Conservation (phyloP, 2,329 filamentous ascomycete species). For the Emergomyces africanus region DNA sequence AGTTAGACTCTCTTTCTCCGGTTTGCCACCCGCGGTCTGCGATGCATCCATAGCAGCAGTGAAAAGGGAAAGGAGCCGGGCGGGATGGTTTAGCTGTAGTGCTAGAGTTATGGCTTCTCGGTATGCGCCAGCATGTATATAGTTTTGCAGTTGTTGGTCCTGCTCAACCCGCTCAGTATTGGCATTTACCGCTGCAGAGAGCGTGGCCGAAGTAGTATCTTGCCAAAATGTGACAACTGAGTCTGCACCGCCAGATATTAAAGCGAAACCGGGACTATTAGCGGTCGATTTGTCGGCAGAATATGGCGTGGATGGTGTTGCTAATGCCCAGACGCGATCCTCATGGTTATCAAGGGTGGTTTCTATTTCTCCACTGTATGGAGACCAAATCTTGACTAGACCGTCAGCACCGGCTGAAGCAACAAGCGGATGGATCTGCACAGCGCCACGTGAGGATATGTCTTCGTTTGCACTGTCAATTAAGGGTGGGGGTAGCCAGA, state of each 20-base stretch:
- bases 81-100: constrained; percentile 87
- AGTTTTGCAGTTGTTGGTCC: constrained; percentile 87
- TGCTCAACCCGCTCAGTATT: constrained; percentile 76
- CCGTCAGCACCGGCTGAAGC: constrained; percentile 88
- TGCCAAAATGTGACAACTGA: constrained; percentile 92
- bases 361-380: constrained; percentile 68
- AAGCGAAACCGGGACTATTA: constrained; percentile 42
- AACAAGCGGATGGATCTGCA: constrained; percentile 34
- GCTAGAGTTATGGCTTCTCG: constrained; percentile 86
- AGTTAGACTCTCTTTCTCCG: constrained; percentile 22
- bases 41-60: constrained; percentile 55
- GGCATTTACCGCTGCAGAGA: constrained; percentile 58
- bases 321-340: constrained; percentile 85
- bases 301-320: constrained; percentile 44
- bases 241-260: constrained; percentile 86
- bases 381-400: constrained; percentile 93
- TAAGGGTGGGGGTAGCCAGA: constrained; percentile 57
- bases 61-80: constrained; percentile 71
- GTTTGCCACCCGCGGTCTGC: constrained; percentile 20
- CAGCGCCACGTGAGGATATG: constrained; percentile 16
- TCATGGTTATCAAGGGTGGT: constrained; percentile 94
- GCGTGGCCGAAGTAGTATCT: constrained; percentile 74
- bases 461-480: constrained; percentile 23
- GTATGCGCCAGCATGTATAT: constrained; percentile 77
- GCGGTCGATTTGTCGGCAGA: constrained; percentile 20